A percentile compares a stretch with the other conserved stretches of the same genome.
These are phyloP conservation scores for Odonthalia washingtoniensis DNA, from an alignment of 31 red algal genomes.

Conservation along the genomic window DNA sequence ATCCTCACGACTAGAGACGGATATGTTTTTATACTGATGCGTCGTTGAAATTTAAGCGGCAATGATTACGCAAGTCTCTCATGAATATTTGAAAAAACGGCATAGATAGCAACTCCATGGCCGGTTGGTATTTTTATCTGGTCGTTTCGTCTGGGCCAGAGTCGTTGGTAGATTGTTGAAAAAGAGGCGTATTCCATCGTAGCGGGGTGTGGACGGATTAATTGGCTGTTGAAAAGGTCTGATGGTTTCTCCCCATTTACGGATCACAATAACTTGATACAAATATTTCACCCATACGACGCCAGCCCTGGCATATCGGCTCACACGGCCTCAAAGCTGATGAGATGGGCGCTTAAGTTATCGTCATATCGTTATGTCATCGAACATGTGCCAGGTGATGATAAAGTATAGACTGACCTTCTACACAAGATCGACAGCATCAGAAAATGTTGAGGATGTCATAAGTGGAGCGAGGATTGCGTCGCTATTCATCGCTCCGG, in stretches of 20 bases:
- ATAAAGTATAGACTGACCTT: not conserved
- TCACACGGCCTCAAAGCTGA: not conserved
- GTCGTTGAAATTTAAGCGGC: not conserved
- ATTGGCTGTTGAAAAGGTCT: not conserved
- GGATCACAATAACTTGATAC: too few relatives aligned
- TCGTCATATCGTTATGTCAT: not conserved
- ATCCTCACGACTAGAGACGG: slow-evolving; percentile 8
- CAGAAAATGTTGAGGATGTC: not conserved
- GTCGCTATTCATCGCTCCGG: too few relatives aligned
- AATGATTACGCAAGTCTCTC: slow-evolving; percentile 24
- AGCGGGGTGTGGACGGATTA: not conserved
- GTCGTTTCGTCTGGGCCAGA: slow-evolving; percentile 16
- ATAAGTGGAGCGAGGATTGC: not conserved
- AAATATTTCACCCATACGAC: slow-evolving; percentile 17
- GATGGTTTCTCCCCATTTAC: slow-evolving; percentile 14
- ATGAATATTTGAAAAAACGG: not conserved
- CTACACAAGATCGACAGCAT: slow-evolving; percentile 25
- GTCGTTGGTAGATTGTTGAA: slow-evolving; percentile 18
- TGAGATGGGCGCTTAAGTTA: not conserved
- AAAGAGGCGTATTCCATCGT: slow-evolving; percentile 26
- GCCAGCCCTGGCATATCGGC: not conserved
- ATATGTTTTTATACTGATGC: slow-evolving; percentile 36
- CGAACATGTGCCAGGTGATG: not conserved
- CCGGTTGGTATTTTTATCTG: slow-evolving; percentile 27
- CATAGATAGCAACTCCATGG: not conserved